Evolutionary conservation across 495 filamentous ascomycete species (phyloP).

Genomic region (Tuber melanosporum): DNA sequence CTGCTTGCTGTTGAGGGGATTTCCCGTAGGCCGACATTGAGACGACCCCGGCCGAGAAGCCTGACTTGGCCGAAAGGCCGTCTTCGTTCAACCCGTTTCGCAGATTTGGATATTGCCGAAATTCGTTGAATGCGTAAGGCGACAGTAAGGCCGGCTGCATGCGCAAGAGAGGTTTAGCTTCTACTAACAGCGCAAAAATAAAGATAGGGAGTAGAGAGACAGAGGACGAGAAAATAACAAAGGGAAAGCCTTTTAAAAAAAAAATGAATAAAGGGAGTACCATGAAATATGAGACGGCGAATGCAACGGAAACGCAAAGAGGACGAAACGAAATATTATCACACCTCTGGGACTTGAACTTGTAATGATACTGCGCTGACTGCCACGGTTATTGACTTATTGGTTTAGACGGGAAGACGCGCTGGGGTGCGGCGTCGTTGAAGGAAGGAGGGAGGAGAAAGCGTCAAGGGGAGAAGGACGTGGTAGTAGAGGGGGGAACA

Average conservation of each 20-base stretch:
- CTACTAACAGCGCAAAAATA: constrained; percentile 4
- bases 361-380: constrained; percentile 42
- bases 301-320: constrained; percentile 11
- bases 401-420: constrained; percentile 40
- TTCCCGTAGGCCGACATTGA: constrained; percentile 56
- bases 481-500: constrained; percentile 28
- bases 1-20: constrained; percentile 47
- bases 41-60: constrained; percentile 44
- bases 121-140: constrained; percentile 32
- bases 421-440: constrained; percentile 6
- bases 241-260: constrained; percentile 7
- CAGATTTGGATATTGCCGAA: constrained; percentile 32
- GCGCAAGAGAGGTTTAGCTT: constrained; percentile 20
- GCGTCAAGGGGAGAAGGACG: constrained; percentile 12
- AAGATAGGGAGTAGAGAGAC: constrained; percentile 11
- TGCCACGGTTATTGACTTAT: constrained; percentile 42
- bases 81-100: constrained; percentile 41
- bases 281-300: constrained; percentile 14
- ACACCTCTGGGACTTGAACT: constrained; percentile 36
- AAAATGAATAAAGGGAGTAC: constrained; percentile 12
- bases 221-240: constrained; percentile 20
- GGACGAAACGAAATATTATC: constrained; percentile 18
- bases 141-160: constrained; percentile 20
- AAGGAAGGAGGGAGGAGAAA: background rate
- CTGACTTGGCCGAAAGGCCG: constrained; percentile 46